phyloP scores from a whole-genome alignment of 768 basidiomycete species.

The Asterophora parasitica region DNA sequence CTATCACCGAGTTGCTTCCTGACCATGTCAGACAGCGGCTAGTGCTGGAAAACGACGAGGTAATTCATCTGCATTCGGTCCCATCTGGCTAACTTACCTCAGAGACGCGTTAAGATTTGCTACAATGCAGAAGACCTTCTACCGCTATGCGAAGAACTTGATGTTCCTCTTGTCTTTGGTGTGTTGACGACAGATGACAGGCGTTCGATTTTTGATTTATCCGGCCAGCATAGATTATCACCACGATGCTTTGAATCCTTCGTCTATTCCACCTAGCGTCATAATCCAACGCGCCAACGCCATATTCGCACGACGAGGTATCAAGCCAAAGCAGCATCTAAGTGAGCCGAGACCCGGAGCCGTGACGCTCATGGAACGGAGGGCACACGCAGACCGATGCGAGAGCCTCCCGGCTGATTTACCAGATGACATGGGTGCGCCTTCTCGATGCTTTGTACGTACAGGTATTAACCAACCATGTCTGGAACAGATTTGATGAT shows the following conservation, averaged over 20 bases:
- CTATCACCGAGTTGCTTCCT: constrained; percentile 55
- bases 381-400: constrained; percentile 86
- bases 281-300: constrained; percentile 74
- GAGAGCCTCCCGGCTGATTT: constrained; percentile 57
- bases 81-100: neutral
- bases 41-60: constrained; percentile 95
- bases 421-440: constrained; percentile 62
- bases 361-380: constrained; percentile 73
- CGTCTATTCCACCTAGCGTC: constrained; percentile 50
- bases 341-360: constrained; percentile 88
- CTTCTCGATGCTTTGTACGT: constrained; percentile 3
- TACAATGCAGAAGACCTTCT: constrained; percentile 87
- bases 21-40: constrained; percentile 64
- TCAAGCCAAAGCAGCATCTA: constrained; percentile 88
- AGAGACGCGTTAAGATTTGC: constrained; percentile 46
- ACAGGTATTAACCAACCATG: constrained; percentile 10
- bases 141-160: constrained; percentile 80
- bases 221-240: constrained; percentile 53
- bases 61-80: constrained; percentile 22
- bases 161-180: constrained; percentile 68
- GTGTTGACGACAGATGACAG: constrained; percentile 23
- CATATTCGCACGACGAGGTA: constrained; percentile 72
- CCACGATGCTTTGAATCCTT: constrained; percentile 70
- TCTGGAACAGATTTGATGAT: constrained; percentile 72
- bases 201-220: constrained; percentile 20